Conservation (phyloP, 805 yeast species). For the Metschnikowia arizonensis region DNA sequence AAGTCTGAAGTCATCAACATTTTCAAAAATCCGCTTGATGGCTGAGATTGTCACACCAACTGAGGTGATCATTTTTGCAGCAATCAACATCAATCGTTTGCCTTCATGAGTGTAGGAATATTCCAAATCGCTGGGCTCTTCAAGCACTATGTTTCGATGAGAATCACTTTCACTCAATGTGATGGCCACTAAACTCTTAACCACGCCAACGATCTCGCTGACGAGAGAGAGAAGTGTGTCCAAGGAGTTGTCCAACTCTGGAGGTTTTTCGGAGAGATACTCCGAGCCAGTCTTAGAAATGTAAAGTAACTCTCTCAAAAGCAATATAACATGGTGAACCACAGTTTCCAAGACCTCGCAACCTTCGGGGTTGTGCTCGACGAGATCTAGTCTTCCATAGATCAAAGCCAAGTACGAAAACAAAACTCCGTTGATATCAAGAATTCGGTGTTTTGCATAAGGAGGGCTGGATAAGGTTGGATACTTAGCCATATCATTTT, state of each 20-base stretch:
- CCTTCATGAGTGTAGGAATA: slow-evolving; percentile 67
- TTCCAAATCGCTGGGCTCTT: slow-evolving; percentile 11
- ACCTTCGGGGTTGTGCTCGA: slow-evolving; percentile 69
- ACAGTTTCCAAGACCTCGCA: slow-evolving; percentile 63
- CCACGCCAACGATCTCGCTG: slow-evolving; percentile 60
- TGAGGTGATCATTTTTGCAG: slow-evolving; percentile 56
- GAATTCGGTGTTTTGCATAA: slow-evolving; percentile 54
- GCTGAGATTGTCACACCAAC: slow-evolving; percentile 47
- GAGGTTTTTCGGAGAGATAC: slow-evolving; percentile 34
- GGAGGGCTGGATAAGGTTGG: slow-evolving; percentile 54
- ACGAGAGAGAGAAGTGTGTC: slow-evolving; percentile 58
- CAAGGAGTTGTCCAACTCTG: slow-evolving; percentile 46
- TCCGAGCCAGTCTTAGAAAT: slow-evolving; percentile 51
- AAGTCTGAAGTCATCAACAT: slow-evolving; percentile 65
- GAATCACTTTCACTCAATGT: slow-evolving; percentile 43
- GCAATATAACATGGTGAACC: slow-evolving; percentile 62
- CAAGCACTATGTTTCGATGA: slow-evolving; percentile 23
- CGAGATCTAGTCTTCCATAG: slow-evolving; percentile 72
- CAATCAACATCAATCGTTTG: slow-evolving; percentile 54
- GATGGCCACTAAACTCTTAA: slow-evolving; percentile 56
- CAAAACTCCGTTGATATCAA: slow-evolving; percentile 58
- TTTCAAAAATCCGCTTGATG: slow-evolving; percentile 47
- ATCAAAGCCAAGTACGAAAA: slow-evolving; percentile 61
- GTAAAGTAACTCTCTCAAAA: slow-evolving; percentile 59
- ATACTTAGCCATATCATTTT: slow-evolving; percentile 37